These are phyloP conservation scores for Houttuynia cordata DNA, from an alignment of 164 flowering plant species.

Conservation along the genomic window DNA sequence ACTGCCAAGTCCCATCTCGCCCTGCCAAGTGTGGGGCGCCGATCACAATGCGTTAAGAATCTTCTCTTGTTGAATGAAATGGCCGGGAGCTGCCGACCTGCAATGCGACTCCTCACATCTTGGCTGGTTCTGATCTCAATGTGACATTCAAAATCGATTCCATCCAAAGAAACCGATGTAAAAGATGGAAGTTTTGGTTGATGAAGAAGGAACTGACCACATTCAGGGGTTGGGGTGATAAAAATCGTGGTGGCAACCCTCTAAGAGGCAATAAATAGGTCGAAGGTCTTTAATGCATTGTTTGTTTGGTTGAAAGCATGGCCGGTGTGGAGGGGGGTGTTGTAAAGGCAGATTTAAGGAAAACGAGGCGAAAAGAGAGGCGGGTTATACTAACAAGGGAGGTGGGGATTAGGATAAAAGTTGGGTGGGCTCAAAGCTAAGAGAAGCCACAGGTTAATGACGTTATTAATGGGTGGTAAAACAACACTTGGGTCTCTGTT, in stretches of 20 bases:
- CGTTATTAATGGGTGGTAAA: not conserved
- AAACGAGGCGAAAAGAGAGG: slow-evolving; percentile 3
- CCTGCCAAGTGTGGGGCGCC: not conserved
- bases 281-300: not conserved
- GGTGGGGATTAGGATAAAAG: not conserved
- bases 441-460: not conserved
- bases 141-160: too few relatives aligned
- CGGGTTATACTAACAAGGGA: not conserved
- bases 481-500: not conserved
- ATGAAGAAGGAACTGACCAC: too few relatives aligned
- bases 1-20: not conserved
- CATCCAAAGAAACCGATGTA: not conserved
- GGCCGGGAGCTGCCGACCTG: not conserved
- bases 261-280: not conserved
- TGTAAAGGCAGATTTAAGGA: not conserved
- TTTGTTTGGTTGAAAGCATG: not conserved
- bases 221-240: too few relatives aligned
- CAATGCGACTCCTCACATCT: not conserved
- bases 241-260: too few relatives aligned
- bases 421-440: not conserved
- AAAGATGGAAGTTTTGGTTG: not conserved
- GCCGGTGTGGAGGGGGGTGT: not conserved
- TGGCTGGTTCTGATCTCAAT: not conserved
- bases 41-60: not conserved
- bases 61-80: not conserved